These are phyloP conservation scores for Trametopsis cervina DNA, from an alignment of 768 basidiomycete species.

Conservation along the genomic window DNA sequence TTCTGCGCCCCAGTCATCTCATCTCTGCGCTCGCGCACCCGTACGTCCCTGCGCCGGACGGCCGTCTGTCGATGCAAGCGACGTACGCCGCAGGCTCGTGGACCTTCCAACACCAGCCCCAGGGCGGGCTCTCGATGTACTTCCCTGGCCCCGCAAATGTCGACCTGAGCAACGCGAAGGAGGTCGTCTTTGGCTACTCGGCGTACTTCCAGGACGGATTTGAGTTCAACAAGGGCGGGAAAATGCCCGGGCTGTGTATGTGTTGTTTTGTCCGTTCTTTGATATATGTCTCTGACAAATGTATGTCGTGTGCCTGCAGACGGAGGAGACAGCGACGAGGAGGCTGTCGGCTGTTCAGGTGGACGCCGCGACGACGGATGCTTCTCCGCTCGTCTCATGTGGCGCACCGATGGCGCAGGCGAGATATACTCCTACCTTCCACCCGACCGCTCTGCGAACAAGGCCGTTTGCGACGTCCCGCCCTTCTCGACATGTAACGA, in stretches of 20 bases:
- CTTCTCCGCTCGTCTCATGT: conserved; percentile 71
- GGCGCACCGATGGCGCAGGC: conserved; percentile 49
- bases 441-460: conserved; percentile 36
- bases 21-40: conserved; percentile 33
- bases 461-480: conserved; percentile 38
- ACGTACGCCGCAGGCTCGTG: conserved; percentile 50
- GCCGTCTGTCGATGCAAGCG: conserved; percentile 44
- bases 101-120: conserved; percentile 37
- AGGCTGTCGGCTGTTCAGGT: conserved; percentile 53
- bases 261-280: conserved; percentile 10
- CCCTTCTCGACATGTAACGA: conserved; percentile 48
- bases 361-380: conserved; percentile 49
- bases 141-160: conserved; percentile 43
- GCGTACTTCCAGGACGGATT: conserved; percentile 56
- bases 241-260: conserved; percentile 61
- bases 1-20: conserved; percentile 35
- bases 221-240: conserved; percentile 55
- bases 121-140: conserved; percentile 63
- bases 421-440: conserved; percentile 74
- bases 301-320: conserved; percentile 14
- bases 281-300: not conserved
- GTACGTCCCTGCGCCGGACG: conserved; percentile 42
- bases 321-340: conserved; percentile 45
- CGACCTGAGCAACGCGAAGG: conserved; percentile 50
- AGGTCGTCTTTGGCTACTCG: conserved; percentile 52